Conservation (phyloP, 2,329 filamentous ascomycete genomes). For the Podosphaera leucotricha region DNA sequence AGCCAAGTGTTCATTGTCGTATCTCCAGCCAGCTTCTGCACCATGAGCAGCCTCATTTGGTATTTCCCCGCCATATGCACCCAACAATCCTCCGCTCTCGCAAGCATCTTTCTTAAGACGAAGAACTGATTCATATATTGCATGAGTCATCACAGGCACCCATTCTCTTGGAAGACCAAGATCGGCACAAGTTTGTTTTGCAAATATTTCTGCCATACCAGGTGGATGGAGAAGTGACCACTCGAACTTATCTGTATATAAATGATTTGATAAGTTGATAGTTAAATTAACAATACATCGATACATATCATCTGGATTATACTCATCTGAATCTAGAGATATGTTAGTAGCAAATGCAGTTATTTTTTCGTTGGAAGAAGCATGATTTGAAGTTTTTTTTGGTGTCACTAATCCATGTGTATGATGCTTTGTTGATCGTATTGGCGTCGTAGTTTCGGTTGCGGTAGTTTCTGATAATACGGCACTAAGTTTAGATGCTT, state of each 20-base stretch:
- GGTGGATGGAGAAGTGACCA: constrained; percentile 88
- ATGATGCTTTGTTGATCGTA: constrained; percentile 23
- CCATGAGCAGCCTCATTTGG: constrained; percentile 74
- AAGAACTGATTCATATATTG: constrained; percentile 86
- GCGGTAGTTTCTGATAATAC: constrained; percentile 19
- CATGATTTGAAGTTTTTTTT: constrained; percentile 20
- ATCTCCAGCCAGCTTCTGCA: constrained; percentile 76
- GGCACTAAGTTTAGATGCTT: constrained; percentile 13
- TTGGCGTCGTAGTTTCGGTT: constrained; percentile 33
- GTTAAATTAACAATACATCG: constrained; percentile 78
- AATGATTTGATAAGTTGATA: constrained; percentile 71
- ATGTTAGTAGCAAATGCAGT: constrained; percentile 48
- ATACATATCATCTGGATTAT: constrained; percentile 85
- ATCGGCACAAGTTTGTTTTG: constrained; percentile 79
- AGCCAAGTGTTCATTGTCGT: constrained; percentile 73
- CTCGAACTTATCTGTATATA: constrained; percentile 95
- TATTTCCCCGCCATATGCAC: constrained; percentile 47
- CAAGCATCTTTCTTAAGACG: constrained; percentile 90
- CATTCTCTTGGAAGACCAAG: constrained; percentile 77
- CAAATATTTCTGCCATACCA: constrained; percentile 78
- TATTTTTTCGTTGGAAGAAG: constrained; percentile 18
- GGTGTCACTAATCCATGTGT: constrained; percentile 24
- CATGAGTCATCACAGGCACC: constrained; percentile 82
- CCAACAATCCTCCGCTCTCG: constrained; percentile 71
- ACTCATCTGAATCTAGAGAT: constrained; percentile 41